These are phyloP conservation scores for Neonectria punicea DNA, from an alignment of 2,329 filamentous ascomycete genomes.

Conservation along the genomic window DNA sequence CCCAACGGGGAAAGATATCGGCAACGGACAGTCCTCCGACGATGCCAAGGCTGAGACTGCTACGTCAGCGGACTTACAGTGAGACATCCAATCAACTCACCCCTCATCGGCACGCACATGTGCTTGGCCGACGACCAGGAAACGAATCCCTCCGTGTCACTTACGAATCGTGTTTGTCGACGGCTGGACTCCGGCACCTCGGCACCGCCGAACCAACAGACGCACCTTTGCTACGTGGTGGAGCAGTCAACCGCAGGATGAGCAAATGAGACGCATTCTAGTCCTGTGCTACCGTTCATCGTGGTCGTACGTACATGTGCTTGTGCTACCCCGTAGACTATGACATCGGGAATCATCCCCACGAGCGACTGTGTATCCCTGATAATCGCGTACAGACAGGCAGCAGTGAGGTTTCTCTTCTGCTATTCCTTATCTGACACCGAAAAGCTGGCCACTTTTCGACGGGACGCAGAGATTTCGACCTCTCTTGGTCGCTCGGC, in stretches of 20 bases:
- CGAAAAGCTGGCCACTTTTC: background rate
- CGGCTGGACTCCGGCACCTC: background rate
- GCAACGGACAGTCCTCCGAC: constrained; percentile 2
- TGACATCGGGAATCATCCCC: constrained; percentile 1
- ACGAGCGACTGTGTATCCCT: background rate
- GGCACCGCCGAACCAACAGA: constrained; percentile 1
- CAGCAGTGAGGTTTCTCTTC: background rate
- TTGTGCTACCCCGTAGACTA: background rate
- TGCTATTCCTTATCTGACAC: constrained; percentile 24
- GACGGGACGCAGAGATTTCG: background rate
- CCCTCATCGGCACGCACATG: constrained; percentile 13
- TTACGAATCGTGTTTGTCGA: background rate
- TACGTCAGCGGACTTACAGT: constrained; percentile 19
- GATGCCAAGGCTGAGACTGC: constrained; percentile 1
- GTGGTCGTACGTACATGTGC: constrained; percentile 15
- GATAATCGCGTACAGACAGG: background rate
- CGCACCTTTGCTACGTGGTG: constrained; percentile 11
- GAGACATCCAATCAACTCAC: constrained; percentile 25
- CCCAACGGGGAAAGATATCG: constrained; percentile 36
- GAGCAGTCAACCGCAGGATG: background rate
- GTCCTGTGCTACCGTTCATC: constrained; percentile 6
- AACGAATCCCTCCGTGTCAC: constrained; percentile 3
- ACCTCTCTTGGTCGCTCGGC: constrained; percentile 8
- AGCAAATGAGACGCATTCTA: constrained; percentile 1
- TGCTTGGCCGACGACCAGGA: background rate